Percentiles rank a stretch among this genome's conserved stretches.
Conservation (phyloP, 2,329 filamentous ascomycete genomes). For the Nemania sp. region DNA sequence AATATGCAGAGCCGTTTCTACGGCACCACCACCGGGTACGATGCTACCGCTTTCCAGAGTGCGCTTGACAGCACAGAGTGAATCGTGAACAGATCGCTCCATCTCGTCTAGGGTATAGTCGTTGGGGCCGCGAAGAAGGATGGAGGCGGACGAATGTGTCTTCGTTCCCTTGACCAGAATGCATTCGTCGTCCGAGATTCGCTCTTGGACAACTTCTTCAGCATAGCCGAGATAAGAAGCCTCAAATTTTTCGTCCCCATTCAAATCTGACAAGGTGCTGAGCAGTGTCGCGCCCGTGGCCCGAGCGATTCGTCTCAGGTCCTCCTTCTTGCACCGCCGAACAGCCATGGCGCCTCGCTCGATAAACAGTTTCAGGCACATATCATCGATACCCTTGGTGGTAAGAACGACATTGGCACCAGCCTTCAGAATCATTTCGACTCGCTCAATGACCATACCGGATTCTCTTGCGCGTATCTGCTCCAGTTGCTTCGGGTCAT, state of each 20-base stretch:
- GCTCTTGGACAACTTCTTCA: conserved; percentile 96
- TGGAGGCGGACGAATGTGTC: conserved; percentile 88
- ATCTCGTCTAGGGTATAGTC: conserved; percentile 98
- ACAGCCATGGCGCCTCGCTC: conserved; percentile 96
- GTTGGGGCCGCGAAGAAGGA: conserved; percentile 93
- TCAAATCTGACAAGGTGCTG: conserved; percentile 91
- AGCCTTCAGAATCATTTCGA: conserved; percentile 97
- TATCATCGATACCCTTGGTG: conserved; percentile 97
- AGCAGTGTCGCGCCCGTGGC: conserved; percentile 93
- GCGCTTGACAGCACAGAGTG: conserved; percentile 93
- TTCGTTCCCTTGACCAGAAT: conserved; percentile 97
- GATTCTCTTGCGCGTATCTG: conserved; percentile 93
- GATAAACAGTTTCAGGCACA: conserved; percentile 91
- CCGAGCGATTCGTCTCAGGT: conserved; percentile 91
- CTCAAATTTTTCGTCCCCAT: conserved; percentile 97
- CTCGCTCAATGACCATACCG: conserved; percentile 88
- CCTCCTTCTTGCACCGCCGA: conserved; percentile 97
- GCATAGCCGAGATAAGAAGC: conserved; percentile 85
- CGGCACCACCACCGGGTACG: conserved; percentile 92
- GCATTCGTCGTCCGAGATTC: conserved; percentile 98
- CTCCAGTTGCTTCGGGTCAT: conserved; percentile 95
- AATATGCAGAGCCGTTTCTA: conserved; percentile 98
- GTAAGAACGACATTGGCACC: conserved; percentile 96
- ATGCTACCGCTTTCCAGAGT: conserved; percentile 96
- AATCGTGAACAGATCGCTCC: conserved; percentile 98